Evolutionary conservation across 768 basidiomycete genomes (phyloP), one percentile per base, ranked within the genome.

Genomic region (Hypsizygus marmoreus): DNA sequence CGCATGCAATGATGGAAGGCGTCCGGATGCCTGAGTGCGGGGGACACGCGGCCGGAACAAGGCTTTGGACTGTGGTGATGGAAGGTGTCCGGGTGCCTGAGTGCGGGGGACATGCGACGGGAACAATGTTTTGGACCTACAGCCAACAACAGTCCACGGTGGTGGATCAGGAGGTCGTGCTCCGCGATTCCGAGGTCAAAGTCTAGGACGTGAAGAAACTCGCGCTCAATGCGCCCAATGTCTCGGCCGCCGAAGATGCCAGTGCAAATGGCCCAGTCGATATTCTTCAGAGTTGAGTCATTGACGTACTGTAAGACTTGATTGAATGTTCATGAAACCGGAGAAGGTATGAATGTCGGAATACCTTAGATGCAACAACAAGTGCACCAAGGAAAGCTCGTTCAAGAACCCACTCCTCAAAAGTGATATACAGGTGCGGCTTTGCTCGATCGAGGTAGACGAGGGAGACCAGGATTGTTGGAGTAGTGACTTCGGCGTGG

Each of bases 311-410:
- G 49, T 11, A 16, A 20, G 29, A 41, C 39, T 46, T 8, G 25
- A 38, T 51, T 19, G 55, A 33, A 40, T 40, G 40, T 40, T 45
- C 48, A 31, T 32, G 41, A 35, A 16, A 45, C n/a, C 45, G 42
- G 43, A 39, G 42, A 38, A 26, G 20, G 19, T 26, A 42, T 25
- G 14, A 38, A 19, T 16, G 31, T 41, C 54, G 49, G 67, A 61
- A 53, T 62, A 88, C 86, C 76, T 94, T 95, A 68, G 86, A 86
- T 6, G 92, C 91, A 36, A 81, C 74, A 66, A 95, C 92, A 53
- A 94, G 67, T n/a, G 91, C 84, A 39, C 92, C 92, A 32, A 95
- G 79, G 69, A 95, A 94, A 23, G 94, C 91, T 31, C 92, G 83
- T 67, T 94, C 91, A 37, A 88, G 75, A 11, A 91, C 92, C 88